Conservation (phyloP, 257 asterid species). For the Penstemon barbatus region DNA sequence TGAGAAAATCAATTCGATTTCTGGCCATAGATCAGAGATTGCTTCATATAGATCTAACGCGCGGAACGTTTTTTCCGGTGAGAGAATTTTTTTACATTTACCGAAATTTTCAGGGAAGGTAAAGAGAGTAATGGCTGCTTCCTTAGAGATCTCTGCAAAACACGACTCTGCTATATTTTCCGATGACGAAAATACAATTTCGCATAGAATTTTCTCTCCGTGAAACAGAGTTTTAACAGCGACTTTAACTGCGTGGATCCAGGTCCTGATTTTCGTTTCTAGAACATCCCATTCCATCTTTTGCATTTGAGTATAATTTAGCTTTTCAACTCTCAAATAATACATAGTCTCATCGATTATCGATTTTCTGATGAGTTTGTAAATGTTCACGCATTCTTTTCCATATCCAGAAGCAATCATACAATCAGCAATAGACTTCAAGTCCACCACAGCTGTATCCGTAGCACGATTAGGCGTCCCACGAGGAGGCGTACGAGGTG, state of each 20-base stretch:
- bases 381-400: slow-evolving; percentile 61
- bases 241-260: slow-evolving; percentile 50
- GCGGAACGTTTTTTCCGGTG: slow-evolving; percentile 82
- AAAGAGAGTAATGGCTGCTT: slow-evolving; percentile 52
- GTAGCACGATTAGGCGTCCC: slow-evolving; percentile 31
- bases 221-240: slow-evolving; percentile 48
- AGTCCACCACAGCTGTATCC: slow-evolving; percentile 47
- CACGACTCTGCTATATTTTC: slow-evolving; percentile 44
- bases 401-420: slow-evolving; percentile 73
- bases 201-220: slow-evolving; percentile 25
- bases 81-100: slow-evolving; percentile 50
- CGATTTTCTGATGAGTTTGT: slow-evolving; percentile 62
- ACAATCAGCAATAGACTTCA: slow-evolving; percentile 65
- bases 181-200: slow-evolving; percentile 22
- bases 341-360: slow-evolving; percentile 73
- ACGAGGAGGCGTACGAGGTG: slow-evolving; percentile 31
- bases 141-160: slow-evolving; percentile 60
- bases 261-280: slow-evolving; percentile 57
- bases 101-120: slow-evolving; percentile 56
- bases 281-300: slow-evolving; percentile 69
- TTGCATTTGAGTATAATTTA: slow-evolving; percentile 54
- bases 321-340: slow-evolving; percentile 60
- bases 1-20: slow-evolving; percentile 55
- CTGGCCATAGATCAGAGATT: slow-evolving; percentile 65
- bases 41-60: slow-evolving; percentile 72